Evolutionary conservation across 2,329 filamentous ascomycete species (phyloP), one percentile per base, ranked within the genome.

Genomic region (Decorospora gaudefroyi): DNA sequence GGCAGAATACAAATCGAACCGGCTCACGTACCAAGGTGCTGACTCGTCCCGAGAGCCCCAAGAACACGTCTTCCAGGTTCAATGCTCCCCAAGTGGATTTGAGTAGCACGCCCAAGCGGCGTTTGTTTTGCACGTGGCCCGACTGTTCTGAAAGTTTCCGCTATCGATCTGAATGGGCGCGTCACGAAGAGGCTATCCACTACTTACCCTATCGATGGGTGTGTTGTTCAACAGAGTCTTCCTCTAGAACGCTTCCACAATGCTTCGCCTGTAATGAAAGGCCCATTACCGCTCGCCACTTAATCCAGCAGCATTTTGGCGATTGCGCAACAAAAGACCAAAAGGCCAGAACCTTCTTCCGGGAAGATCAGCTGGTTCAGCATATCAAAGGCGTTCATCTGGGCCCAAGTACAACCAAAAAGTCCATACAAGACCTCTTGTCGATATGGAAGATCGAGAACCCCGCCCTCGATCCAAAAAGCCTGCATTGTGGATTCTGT

Each of bases 181-280:
- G 47, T 1, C 51, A 53, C 12, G 51, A 53, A n/a, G 30, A 43
- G 15, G 47, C 47, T 1, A n/a, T 43, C 1, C 51, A 51, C 12
- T 32, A 53, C 15, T 37, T 17, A 9, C 51, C 46, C 1, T 43
- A 48, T 28, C 26, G 33, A 5, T 53, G 51, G 51, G 22, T 48
- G 3, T 53, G 51, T 10, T 41, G 33, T 19, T n/a, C 27, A 4
- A 17, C 21, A 3, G 4, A 5, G 15, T 4, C 12, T 4, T 5
- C 4, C 4, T 4, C 7, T 8, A 8, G 17, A 11, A 4, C n/a
- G 4, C 11, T 42, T 1, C 16, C 27, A 2, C 3, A 21, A 4
- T 47, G 44, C 29, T 33, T 13, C n/a, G 8, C 33, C 2, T 47
- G 44, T 9, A 12, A 6, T 3, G 4, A 29, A 8, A 4, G 5